Evolutionary conservation across 768 basidiomycete species (phyloP), one percentile per base, ranked within the genome.

Genomic region (Russula foetens): DNA sequence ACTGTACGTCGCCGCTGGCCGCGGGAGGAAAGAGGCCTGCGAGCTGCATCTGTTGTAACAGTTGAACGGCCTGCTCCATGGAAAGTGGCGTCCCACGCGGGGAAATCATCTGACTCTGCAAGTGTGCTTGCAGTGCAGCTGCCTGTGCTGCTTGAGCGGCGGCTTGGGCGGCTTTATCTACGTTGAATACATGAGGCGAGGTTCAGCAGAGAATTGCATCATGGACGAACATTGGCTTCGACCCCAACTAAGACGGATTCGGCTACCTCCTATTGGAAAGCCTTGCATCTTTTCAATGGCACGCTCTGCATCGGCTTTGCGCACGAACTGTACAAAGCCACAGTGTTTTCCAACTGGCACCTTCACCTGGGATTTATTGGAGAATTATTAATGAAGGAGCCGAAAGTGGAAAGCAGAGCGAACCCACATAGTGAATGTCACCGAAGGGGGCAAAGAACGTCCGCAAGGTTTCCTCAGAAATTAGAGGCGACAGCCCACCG

Each of bases 221-320:
- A 44, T 24, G 28, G 19, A 77, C 84, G 46, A 59, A 92, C 91
- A 92, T 81, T 95, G 92, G 73, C 89, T 92, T 49, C 93, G 79
- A 44, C 94, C 94, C 94, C 94, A 97, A 69, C 90, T 92, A 64
- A 96, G 74, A 38, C 94, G 81, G 65, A 97, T 93, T 67, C 90
- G 80, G 64, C 92, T 92, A 17, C 94, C 94, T 35, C 91, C 92
- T 65, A 97, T 86, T 4, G 92, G 92, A 71, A 94, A 96, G 26
- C 92, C 93, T 76, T 96, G 93, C 93, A 96, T 94, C 74, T 91
- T 92, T 74, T 93, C 90, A 62, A 97, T 97, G 9, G 93, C 92
- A 39, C 83, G 79, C 72, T 95, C 92, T 12, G 94, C 94, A 72
- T 97, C 94, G 11, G 83, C 84, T 73, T 96, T 93, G 65, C 86